Conservation (phyloP, 2,329 filamentous ascomycete species). For the Phialocephala subalpina region DNA sequence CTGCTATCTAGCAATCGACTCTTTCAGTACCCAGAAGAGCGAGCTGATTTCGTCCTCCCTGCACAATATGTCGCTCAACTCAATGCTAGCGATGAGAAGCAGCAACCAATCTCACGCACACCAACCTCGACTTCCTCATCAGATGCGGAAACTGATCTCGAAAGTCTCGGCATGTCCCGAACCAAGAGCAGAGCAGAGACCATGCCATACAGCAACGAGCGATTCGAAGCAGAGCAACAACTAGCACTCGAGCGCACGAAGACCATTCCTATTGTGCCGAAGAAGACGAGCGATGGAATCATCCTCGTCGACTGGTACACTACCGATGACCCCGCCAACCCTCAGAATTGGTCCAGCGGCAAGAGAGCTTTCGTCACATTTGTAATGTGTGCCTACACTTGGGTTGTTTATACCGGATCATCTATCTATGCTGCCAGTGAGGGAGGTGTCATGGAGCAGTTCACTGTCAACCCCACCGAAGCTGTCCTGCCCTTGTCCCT, state of each 20-base stretch:
- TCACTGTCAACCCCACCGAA: constrained; percentile 57
- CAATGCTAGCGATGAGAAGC: constrained; percentile 6
- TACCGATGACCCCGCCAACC: constrained; percentile 44
- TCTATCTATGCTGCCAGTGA: constrained; percentile 54
- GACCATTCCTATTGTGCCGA: constrained; percentile 17
- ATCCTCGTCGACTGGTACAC: constrained; percentile 61
- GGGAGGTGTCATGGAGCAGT: constrained; percentile 58
- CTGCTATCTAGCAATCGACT: constrained; percentile 11
- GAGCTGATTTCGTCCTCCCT: constrained; percentile 12
- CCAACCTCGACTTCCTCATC: constrained; percentile 4
- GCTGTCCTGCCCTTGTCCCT: constrained; percentile 64
- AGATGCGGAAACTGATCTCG: constrained; percentile 17
- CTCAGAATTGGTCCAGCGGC: constrained; percentile 12
- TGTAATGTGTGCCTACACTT: constrained; percentile 61
- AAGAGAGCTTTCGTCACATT: constrained; percentile 47
- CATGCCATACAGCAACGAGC: constrained; percentile 21
- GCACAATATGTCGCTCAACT: constrained; percentile 11
- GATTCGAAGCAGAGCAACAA: constrained; percentile 16
- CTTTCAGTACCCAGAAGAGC: constrained; percentile 21
- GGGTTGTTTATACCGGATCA: constrained; percentile 60
- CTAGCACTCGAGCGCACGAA: constrained; percentile 15
- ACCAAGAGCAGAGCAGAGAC: constrained; percentile 18
- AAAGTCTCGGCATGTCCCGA: constrained; percentile 8
- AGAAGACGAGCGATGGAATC: constrained; percentile 30
- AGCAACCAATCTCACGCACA: neutral